Evolutionary conservation across 2,329 filamentous ascomycete genomes (phyloP).

Genomic region (Berkeleyomyces rouxiae): DNA sequence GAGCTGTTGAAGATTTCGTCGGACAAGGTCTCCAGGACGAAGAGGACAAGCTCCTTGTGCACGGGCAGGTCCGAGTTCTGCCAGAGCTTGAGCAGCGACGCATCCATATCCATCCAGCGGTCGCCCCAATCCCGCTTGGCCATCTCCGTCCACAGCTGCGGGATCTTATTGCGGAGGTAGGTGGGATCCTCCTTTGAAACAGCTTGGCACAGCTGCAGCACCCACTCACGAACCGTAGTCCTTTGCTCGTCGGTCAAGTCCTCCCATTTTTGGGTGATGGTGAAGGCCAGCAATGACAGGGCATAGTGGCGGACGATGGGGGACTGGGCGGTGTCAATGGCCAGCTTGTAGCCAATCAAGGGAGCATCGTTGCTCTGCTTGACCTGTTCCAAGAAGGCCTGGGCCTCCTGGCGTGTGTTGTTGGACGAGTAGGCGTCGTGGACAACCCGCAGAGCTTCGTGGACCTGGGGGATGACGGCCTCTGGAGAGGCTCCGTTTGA

Average conservation of each 20-base stretch:
- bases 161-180: constrained; percentile 85
- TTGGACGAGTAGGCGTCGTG: constrained; percentile 72
- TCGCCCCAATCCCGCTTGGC: constrained; percentile 86
- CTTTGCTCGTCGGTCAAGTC: constrained; percentile 55
- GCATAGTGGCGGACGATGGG: constrained; percentile 85
- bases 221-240: constrained; percentile 53
- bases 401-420: constrained; percentile 64
- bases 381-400: constrained; percentile 69
- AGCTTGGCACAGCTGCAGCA: constrained; percentile 59
- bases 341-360: constrained; percentile 69
- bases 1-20: constrained; percentile 90
- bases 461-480: constrained; percentile 48
- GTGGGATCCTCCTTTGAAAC: constrained; percentile 56
- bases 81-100: constrained; percentile 69
- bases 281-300: constrained; percentile 77
- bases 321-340: constrained; percentile 56
- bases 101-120: constrained; percentile 92
- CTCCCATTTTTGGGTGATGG: constrained; percentile 71
- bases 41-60: constrained; percentile 73
- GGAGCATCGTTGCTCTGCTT: constrained; percentile 68
- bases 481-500: constrained; percentile 24
- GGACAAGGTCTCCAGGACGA: constrained; percentile 76
- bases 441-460: constrained; percentile 72
- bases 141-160: constrained; percentile 85
- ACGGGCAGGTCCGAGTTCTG: constrained; percentile 44